Percentiles rank a stretch among this genome's conserved stretches.
Conservation (phyloP, 2,329 filamentous ascomycete genomes). For the Alternaria arbusti region DNA sequence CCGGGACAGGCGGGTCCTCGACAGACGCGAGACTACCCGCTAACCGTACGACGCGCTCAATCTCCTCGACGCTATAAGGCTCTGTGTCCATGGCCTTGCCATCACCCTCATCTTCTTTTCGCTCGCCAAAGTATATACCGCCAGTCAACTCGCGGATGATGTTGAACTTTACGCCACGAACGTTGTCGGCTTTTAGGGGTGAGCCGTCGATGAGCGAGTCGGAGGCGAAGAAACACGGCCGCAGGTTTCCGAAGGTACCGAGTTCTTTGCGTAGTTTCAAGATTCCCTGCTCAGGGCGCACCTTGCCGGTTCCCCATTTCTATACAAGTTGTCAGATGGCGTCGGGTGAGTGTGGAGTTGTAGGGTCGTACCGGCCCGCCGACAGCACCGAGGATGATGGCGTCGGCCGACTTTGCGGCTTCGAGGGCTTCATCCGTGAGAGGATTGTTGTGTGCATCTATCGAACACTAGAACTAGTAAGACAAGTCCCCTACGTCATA, state of each 20-base stretch:
- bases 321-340: conserved; percentile 34
- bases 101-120: conserved; percentile 78
- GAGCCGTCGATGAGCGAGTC: conserved; percentile 77
- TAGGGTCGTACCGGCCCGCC: conserved; percentile 74
- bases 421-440: conserved; percentile 82
- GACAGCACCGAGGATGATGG: conserved; percentile 90
- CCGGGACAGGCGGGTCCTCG: conserved; percentile 75
- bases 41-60: conserved; percentile 85
- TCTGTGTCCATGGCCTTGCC: conserved; percentile 83
- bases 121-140: conserved; percentile 94
- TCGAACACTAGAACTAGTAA: conserved; percentile 71
- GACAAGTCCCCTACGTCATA: neutral
- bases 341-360: neutral
- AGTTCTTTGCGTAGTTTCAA: conserved; percentile 92
- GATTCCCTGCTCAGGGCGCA: conserved; percentile 92
- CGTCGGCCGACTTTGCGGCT: conserved; percentile 84
- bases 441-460: conserved; percentile 78
- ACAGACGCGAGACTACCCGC: conserved; percentile 81
- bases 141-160: conserved; percentile 91
- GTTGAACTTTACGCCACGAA: conserved; percentile 87
- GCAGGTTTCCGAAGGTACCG: conserved; percentile 91
- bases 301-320: conserved; percentile 89
- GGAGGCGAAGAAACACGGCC: conserved; percentile 94
- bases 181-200: conserved; percentile 84
- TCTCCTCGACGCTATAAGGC: conserved; percentile 82